Conservation (phyloP, 345 rosid genomes). For the Excoecaria agallocha region DNA sequence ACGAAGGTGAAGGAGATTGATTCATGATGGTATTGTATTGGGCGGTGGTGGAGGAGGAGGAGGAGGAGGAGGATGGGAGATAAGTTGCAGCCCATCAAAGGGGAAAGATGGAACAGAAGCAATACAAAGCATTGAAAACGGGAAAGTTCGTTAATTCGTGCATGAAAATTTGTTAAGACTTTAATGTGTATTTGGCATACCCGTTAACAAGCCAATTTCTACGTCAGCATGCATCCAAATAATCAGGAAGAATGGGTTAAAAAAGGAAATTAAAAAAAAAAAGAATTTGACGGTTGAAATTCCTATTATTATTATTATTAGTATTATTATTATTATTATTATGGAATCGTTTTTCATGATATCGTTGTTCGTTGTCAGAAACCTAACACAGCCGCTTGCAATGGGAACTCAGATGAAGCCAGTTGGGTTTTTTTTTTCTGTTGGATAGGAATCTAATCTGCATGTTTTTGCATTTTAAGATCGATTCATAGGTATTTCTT, state of each 20-base stretch:
- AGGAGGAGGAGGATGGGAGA: neutral
- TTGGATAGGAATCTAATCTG: no score
- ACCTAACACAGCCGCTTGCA: no score
- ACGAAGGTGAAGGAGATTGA: conserved; percentile 4
- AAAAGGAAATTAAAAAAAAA: neutral
- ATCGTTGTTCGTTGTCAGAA: no score
- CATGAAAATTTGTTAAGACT: neutral
- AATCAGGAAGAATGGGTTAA: neutral
- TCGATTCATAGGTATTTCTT: no score
- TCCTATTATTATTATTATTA: no score
- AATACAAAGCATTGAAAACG: conserved; percentile 4
- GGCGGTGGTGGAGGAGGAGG: neutral
- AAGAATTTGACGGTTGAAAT: no score
- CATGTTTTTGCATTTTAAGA: no score
- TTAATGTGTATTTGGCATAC: neutral
- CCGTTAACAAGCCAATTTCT: neutral
- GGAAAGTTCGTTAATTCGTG: conserved; percentile 6
- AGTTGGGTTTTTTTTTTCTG: no score
- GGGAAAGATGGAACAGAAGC: neutral
- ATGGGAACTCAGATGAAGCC: no score
- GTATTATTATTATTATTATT: no score
- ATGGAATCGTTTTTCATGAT: no score
- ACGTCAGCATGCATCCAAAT: neutral
- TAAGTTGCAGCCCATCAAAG: conserved; percentile 12
- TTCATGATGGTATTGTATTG: neutral